Evolutionary conservation across 2,329 filamentous ascomycete species (phyloP).

Genomic region (Alternaria ventricosa): DNA sequence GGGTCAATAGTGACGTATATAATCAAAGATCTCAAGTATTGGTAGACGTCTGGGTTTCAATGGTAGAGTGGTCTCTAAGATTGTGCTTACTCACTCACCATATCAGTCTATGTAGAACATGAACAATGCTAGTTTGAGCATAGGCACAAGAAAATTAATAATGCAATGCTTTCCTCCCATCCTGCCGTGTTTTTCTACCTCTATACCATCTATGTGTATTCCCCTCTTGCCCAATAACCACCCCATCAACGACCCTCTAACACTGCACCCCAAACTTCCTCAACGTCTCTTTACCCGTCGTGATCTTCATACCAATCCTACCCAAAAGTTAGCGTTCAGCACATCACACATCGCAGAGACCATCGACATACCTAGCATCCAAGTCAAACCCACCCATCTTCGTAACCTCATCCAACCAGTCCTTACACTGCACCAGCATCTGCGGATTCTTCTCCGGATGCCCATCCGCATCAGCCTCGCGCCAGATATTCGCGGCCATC

Average conservation of each 20-base stretch:
- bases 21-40: no score
- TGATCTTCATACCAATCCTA: constrained; percentile 72
- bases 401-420: constrained; percentile 70
- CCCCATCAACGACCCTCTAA: neutral
- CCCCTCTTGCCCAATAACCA: neutral
- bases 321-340: constrained; percentile 3
- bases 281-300: constrained; percentile 71
- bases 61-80: no score
- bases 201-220: neutral
- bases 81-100: no score
- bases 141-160: neutral
- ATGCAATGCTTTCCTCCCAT: neutral
- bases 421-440: constrained; percentile 67
- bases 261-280: constrained; percentile 42
- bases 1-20: no score
- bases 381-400: constrained; percentile 75
- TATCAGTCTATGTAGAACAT: no score
- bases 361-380: constrained; percentile 64
- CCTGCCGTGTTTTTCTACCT: neutral
- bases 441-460: constrained; percentile 44
- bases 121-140: neutral
- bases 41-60: no score
- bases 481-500: constrained; percentile 81
- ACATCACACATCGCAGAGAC: neutral
- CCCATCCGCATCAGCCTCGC: constrained; percentile 59